Base-by-base conservation (phyloP, 495 filamentous ascomycete genomes). In the Podospora tetraspora region DNA sequence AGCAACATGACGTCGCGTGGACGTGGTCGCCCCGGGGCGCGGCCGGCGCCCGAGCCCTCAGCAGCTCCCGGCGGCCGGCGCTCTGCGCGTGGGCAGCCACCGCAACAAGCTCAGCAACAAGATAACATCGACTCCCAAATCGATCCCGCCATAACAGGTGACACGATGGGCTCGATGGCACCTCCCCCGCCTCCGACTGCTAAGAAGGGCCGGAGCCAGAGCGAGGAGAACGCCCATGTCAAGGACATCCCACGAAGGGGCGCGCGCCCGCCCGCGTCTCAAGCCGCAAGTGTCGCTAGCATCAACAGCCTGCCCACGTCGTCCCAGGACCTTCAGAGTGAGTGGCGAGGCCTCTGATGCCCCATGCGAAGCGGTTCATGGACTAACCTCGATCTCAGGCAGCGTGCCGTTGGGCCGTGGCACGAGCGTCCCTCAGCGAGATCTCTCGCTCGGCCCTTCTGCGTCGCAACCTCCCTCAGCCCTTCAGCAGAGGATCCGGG, bases 81-180 rank as follows among this genome's bases (percentile, higher is more conserved):
- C 56, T 72, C 73, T 30, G 72, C 73, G 72, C 72, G 75, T 57
- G 52, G 71, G 7, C 73, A 75, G 62, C 68, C 65, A 27, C 68
- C 72, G 32, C 61, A 63, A 22, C 71, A 71, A 23, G 43, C 34
- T 16, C 64, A 64, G 9, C 27, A 64, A 60, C 24, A 64, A 52
- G 63, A 61, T 23, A 62, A 68, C 13, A 37, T 23, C 12, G 68
- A 71, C 23, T 30, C 61, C 32, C 68, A 68, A 56, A 72, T 72
- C 59, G 74, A 76, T 57, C 74, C 74, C 1, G 70, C 70, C 32
- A 74, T 76, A 67, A 68, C 72, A 9, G 67, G 63, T 21, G 3
- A 70, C 25, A 66, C 70, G 30, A 58, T 59, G 58, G 68, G 23
- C 27, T 57, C 9, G 34, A 77, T 77, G 75, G 64, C 64, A 21